These are phyloP conservation scores for Mangifera indica DNA, from an alignment of 345 rosid genomes.

Conservation along the genomic window DNA sequence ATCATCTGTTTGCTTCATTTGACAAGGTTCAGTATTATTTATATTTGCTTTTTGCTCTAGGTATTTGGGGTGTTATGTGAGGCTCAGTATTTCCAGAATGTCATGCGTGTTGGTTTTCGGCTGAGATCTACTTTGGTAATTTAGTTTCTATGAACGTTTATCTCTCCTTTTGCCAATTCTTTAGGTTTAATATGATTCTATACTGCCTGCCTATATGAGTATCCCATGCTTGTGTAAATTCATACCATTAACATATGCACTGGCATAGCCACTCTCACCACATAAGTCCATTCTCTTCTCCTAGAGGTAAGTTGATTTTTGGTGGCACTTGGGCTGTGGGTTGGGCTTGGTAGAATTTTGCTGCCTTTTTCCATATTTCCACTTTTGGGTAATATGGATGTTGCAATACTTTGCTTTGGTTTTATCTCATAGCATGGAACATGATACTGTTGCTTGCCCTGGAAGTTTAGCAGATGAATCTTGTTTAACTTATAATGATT, in stretches of 20 bases:
- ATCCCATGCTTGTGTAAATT: background rate
- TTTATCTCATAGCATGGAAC: background rate
- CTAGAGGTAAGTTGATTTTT: background rate
- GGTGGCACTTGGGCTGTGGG: background rate
- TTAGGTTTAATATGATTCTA: background rate
- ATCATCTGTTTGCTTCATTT: background rate
- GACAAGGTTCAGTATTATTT: background rate
- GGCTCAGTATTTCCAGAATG: constrained; percentile 99
- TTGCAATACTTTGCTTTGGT: background rate
- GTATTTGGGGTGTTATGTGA: constrained; percentile 84
- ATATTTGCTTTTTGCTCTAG: constrained; percentile 39
- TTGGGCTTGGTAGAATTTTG: background rate
- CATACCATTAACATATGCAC: background rate
- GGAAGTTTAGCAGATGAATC: background rate
- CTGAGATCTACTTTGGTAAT: constrained; percentile 89
- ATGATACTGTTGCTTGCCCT: background rate
- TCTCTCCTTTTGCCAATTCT: constrained; percentile 8
- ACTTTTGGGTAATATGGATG: background rate
- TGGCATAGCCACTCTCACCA: background rate
- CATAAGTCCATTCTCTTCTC: background rate
- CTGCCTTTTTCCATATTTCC: background rate
- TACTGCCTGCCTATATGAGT: constrained; percentile 8
- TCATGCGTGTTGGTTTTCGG: constrained; percentile 96
- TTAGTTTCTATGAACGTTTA: constrained; percentile 18
- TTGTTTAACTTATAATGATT: constrained; percentile 5